Evolutionary conservation across 169 alveolate genomes (phyloP).

Genomic region (Plasmodium vivax): DNA sequence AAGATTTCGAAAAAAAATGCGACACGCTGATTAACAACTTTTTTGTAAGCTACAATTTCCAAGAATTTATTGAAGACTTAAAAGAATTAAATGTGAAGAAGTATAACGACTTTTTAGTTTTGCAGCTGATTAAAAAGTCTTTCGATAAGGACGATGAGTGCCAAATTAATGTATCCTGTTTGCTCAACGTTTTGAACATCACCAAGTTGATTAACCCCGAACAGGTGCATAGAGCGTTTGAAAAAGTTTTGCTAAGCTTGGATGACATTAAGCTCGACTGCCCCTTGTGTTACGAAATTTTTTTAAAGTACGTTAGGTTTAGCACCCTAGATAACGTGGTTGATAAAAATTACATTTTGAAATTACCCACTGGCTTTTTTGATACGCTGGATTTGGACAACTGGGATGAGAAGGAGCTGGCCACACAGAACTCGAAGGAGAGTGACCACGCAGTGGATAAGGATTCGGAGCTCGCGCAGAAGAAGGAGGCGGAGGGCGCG

Average conservation of each 20-base stretch:
- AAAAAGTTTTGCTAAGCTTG: slow-evolving; percentile 57
- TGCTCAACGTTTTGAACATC: slow-evolving; percentile 39
- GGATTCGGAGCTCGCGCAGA: not conserved
- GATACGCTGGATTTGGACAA: slow-evolving; percentile 15
- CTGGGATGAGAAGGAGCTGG: slow-evolving; percentile 21
- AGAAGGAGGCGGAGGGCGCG: not conserved
- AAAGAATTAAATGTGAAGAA: slow-evolving; percentile 59
- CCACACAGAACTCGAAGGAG: not conserved
- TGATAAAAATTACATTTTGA: slow-evolving; percentile 55
- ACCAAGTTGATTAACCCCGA: slow-evolving; percentile 62
- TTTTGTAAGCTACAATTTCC: slow-evolving; percentile 32
- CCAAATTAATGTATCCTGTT: slow-evolving; percentile 69
- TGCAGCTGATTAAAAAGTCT: slow-evolving; percentile 58
- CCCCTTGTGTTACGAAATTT: slow-evolving; percentile 64
- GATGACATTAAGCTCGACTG: slow-evolving; percentile 73
- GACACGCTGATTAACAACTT: slow-evolving; percentile 49
- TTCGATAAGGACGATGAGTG: slow-evolving; percentile 67
- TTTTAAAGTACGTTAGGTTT: slow-evolving; percentile 67
- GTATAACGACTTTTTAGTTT: slow-evolving; percentile 63
- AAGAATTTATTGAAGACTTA: slow-evolving; percentile 51
- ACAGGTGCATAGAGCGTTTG: slow-evolving; percentile 74
- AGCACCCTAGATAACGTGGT: slow-evolving; percentile 63
- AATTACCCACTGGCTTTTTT: slow-evolving; percentile 62
- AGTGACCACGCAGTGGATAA: not conserved
- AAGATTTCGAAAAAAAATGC: slow-evolving; percentile 66